These are phyloP conservation scores for Penicillium goetzii DNA, from an alignment of 495 filamentous ascomycete genomes.

Conservation along the genomic window DNA sequence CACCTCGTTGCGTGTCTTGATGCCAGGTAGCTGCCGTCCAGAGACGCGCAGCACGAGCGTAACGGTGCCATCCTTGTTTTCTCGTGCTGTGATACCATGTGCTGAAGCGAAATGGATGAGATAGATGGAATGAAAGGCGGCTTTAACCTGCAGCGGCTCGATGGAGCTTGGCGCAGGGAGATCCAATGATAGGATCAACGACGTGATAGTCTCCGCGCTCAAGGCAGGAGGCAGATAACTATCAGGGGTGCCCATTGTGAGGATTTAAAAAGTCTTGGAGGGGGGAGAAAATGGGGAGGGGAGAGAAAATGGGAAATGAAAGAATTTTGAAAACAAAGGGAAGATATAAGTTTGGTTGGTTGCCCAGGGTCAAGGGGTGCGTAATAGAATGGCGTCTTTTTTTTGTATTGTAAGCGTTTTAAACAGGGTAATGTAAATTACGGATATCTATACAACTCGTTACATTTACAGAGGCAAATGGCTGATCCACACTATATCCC, in stretches of 20 bases:
- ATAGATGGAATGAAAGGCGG: conserved; percentile 18
- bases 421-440: too few species aligned
- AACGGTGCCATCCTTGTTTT: conserved; percentile 16
- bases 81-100: conserved; percentile 7
- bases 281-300: background rate
- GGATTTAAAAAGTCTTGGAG: background rate
- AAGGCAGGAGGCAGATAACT: conserved; percentile 9
- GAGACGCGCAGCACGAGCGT: conserved; percentile 40
- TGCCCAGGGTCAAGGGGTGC: background rate
- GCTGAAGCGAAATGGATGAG: conserved; percentile 14
- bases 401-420: too few species aligned
- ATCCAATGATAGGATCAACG: conserved; percentile 2
- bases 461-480: too few species aligned
- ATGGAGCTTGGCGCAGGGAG: conserved; percentile 13
- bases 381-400: too few species aligned
- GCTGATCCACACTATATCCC: too few species aligned
- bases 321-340: conserved; percentile 1
- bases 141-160: conserved; percentile 15
- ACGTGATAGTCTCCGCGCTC: conserved; percentile 7
- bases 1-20: conserved; percentile 43
- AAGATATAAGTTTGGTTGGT: background rate
- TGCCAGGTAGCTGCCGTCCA: conserved; percentile 34
- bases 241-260: conserved; percentile 2
- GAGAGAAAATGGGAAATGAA: too few species aligned
- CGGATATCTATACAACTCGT: too few species aligned